Conservation (phyloP, 371 early-diverging fungal genomes). For the Mucor saturninus region DNA sequence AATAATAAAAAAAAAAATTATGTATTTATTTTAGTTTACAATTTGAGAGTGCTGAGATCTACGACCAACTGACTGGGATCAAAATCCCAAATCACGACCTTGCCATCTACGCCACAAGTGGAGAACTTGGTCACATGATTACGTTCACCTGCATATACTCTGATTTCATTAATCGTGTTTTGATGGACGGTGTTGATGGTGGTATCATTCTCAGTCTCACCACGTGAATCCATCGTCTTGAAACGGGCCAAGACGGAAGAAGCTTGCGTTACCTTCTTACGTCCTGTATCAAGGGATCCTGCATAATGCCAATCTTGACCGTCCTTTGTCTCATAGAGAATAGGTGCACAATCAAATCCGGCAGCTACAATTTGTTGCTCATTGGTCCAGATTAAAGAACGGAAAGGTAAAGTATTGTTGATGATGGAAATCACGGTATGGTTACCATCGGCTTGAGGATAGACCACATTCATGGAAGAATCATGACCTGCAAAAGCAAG, state of each 20-base stretch:
- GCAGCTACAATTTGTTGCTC: constrained; percentile 83
- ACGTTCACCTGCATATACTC: constrained; percentile 63
- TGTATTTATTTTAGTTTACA: constrained; percentile 27
- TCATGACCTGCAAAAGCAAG: constrained; percentile 94
- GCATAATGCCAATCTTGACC: constrained; percentile 73
- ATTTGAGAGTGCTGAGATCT: constrained; percentile 46
- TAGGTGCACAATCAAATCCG: constrained; percentile 94
- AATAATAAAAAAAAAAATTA: not conserved
- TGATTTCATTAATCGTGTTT: constrained; percentile 89
- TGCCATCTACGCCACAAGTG: constrained; percentile 91
- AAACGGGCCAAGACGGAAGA: constrained; percentile 85
- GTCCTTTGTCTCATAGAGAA: constrained; percentile 67
- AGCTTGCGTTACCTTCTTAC: constrained; percentile 58
- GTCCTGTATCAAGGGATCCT: constrained; percentile 78
- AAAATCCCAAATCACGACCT: constrained; percentile 85
- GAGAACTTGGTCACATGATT: constrained; percentile 73
- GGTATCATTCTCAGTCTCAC: constrained; percentile 72
- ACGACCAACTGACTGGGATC: constrained; percentile 51
- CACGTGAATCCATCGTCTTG: constrained; percentile 92
- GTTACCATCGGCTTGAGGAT: constrained; percentile 68
- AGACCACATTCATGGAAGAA: constrained; percentile 77
- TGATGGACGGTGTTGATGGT: constrained; percentile 86
- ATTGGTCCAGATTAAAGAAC: constrained; percentile 79
- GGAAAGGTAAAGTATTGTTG: constrained; percentile 76
- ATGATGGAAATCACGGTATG: constrained; percentile 63